Percentiles rank a stretch among this genome's conserved stretches.
Conservation (phyloP, 768 basidiomycete species). For the Termitomyces sp. region DNA sequence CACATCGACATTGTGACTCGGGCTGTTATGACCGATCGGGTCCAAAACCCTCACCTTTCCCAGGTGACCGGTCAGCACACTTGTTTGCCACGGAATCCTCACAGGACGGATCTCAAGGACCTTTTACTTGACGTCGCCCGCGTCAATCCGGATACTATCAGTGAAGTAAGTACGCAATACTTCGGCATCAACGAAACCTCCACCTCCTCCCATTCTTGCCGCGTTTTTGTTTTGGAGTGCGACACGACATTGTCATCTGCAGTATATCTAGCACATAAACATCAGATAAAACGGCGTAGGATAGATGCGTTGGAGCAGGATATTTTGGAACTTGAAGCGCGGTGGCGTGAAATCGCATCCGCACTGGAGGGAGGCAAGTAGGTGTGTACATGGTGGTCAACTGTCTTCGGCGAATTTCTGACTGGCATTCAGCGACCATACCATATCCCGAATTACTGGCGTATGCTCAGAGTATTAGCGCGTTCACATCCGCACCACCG, state of each 20-base stretch:
- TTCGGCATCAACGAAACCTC: constrained; percentile 52
- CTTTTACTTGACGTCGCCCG: constrained; percentile 8
- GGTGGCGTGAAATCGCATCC: constrained; percentile 64
- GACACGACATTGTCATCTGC: constrained; percentile 62
- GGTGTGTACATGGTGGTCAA: constrained; percentile 37
- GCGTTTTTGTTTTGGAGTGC: constrained; percentile 57
- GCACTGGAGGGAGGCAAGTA: constrained; percentile 60
- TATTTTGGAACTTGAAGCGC: constrained; percentile 60
- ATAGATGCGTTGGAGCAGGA: constrained; percentile 71
- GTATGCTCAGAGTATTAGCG: constrained; percentile 79
- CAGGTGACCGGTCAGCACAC: too few relatives aligned
- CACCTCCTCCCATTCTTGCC: constrained; percentile 51
- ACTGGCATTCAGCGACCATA: constrained; percentile 50
- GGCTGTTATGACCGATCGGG: too few relatives aligned
- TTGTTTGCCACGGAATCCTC: background rate
- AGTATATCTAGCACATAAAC: constrained; percentile 57
- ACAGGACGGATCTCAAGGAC: background rate
- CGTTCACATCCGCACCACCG: constrained; percentile 85
- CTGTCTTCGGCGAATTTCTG: background rate
- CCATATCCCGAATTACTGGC: constrained; percentile 79
- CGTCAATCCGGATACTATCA: constrained; percentile 1
- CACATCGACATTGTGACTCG: background rate
- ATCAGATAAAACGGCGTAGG: constrained; percentile 70
- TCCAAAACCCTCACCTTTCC: too few relatives aligned
- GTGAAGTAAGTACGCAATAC: too few relatives aligned